Evolutionary conservation across 805 yeast genomes (phyloP), one percentile per base, ranked within the genome.

Genomic region (Wickerhamomyces sydowiorum): DNA sequence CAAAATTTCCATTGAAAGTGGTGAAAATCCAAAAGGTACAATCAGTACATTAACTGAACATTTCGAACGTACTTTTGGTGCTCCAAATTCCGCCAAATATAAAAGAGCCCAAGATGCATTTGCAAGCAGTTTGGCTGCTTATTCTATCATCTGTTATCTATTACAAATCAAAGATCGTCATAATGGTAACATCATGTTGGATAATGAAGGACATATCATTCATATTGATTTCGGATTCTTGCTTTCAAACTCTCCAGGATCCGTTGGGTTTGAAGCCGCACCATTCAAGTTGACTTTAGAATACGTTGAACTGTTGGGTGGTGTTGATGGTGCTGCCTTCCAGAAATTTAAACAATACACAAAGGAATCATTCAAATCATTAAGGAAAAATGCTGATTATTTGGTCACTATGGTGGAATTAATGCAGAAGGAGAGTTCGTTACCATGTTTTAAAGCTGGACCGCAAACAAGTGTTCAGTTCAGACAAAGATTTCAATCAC

Each of bases 131-230:
- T 69, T 93, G 50, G 98, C 99, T 0, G 84, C 95, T 0, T 93
- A 91, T 62, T 89, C 97, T 0, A 80, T 93, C 15, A 82, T 93
- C 27, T 88, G 96, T 46, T 93, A 89, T 52, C 67, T 91, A 32
- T 67, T 93, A 38, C 98, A 91, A 65, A 86, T 93, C 46, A 93
- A 93, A 60, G 99, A 93, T 62, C 77, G 99, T 51, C 99, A 91
- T 59, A 91, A 91, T 59, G 99, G 99, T 56, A 93, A 93, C 61
- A 90, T 93, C 44, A 91, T 93, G 99, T 69, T 91, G 31, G 99
- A 93, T 57, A 80, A 83, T 44, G 96, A 91, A 45, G 99, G 99
- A 0, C 99, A 93, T 58, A 84, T 93, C 12, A 80, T 91, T 36
- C 95, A 87, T 61, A 93, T 93, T 52, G 99, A 93, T 64, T 93